These are phyloP conservation scores for Rhynchosporium agropyri DNA, from an alignment of 2,329 filamentous ascomycete species.

Conservation along the genomic window DNA sequence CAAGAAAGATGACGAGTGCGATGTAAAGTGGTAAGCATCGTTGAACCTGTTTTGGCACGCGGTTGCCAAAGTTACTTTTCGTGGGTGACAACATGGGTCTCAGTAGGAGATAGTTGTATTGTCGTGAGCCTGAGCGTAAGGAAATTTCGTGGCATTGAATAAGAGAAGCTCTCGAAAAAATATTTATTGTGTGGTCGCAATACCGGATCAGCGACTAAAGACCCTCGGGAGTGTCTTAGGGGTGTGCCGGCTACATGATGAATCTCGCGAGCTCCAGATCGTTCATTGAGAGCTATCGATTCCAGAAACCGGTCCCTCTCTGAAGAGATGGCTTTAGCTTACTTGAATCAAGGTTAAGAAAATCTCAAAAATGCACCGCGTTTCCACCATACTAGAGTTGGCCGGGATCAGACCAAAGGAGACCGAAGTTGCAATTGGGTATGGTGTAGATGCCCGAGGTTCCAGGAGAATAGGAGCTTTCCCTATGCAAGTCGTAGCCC, in stretches of 20 bases:
- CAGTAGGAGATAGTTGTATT: constrained; percentile 5
- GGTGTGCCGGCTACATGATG: constrained; percentile 4
- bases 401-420: neutral
- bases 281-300: constrained; percentile 1
- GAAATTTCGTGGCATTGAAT: neutral
- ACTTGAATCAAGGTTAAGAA: neutral
- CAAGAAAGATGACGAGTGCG: constrained; percentile 32
- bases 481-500: neutral
- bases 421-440: neutral
- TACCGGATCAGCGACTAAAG: neutral
- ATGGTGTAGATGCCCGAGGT: neutral
- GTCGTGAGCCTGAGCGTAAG: constrained; percentile 7
- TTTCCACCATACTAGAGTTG: neutral
- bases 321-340: neutral
- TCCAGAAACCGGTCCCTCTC: neutral
- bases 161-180: neutral
- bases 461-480: neutral
- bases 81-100: constrained; percentile 14
- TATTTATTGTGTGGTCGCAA: neutral
- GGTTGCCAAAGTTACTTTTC: constrained; percentile 10
- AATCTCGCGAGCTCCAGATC: neutral
- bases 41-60: constrained; percentile 29
- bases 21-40: constrained; percentile 38
- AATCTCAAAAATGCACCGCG: constrained; percentile 1
- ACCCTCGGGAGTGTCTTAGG: neutral